Evolutionary conservation across 164 flowering plant species (phyloP).

Genomic region (Brasenia schreberi): DNA sequence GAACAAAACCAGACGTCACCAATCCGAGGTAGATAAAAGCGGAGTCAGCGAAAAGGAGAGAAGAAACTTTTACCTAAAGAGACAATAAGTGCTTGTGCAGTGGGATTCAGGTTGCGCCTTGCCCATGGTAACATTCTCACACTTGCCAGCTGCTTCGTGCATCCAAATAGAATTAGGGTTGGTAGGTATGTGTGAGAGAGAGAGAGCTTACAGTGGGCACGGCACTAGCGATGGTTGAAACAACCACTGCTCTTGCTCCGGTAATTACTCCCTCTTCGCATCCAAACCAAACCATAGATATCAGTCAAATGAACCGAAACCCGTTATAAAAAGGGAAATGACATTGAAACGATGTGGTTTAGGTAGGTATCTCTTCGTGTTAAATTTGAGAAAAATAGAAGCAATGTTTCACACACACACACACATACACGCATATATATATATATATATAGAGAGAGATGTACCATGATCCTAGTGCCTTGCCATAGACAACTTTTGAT

Average conservation of each 20-base stretch:
- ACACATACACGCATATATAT: no score
- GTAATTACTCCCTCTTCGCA: not conserved
- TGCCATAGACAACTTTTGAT: not conserved
- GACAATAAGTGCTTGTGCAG: slow-evolving; percentile 91
- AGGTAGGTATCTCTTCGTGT: no score
- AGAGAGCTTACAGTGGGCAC: not conserved
- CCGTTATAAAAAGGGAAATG: not conserved
- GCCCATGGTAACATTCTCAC: slow-evolving; percentile 90
- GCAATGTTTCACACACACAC: no score
- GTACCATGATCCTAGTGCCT: not conserved
- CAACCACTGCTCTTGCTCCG: not conserved
- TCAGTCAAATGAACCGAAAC: not conserved
- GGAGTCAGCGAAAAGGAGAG: not conserved
- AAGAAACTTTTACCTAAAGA: slow-evolving; percentile 39
- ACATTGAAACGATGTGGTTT: no score
- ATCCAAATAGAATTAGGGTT: not conserved
- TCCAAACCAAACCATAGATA: not conserved
- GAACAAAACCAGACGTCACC: not conserved
- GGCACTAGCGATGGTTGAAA: not conserved
- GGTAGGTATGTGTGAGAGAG: not conserved
- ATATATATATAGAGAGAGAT: no score
- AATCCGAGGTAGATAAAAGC: not conserved
- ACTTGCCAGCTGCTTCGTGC: slow-evolving; percentile 50
- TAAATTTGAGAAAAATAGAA: no score
- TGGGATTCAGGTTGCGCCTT: slow-evolving; percentile 69